phyloP scores from a whole-genome alignment of 2,329 filamentous ascomycete species.

The Aspergillus ustus region DNA sequence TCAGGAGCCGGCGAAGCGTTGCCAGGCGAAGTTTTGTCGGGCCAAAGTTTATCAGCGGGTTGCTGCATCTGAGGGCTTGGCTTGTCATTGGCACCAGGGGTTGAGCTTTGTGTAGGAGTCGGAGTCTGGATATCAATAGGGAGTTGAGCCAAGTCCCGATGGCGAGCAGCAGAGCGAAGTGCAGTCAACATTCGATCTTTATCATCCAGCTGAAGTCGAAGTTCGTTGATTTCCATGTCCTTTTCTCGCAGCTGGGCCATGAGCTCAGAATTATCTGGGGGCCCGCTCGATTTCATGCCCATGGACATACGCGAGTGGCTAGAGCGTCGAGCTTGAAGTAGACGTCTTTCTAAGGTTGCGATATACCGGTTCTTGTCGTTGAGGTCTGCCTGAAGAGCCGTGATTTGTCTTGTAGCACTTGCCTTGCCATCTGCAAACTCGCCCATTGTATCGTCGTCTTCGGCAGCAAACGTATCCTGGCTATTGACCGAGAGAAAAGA shows the following conservation, averaged over 20 bases:
- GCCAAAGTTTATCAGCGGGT: neutral
- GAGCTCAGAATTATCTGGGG: conserved; percentile 79
- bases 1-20: conserved; percentile 31
- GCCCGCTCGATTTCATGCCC: conserved; percentile 67
- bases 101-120: conserved; percentile 13
- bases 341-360: conserved; percentile 84
- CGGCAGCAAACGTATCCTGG: conserved; percentile 44
- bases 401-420: conserved; percentile 80
- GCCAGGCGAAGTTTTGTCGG: conserved; percentile 18
- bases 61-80: conserved; percentile 34
- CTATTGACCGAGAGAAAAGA: conserved; percentile 68
- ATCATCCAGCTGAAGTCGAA: conserved; percentile 88
- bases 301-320: conserved; percentile 87
- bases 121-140: conserved; percentile 38
- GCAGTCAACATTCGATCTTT: conserved; percentile 93
- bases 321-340: conserved; percentile 86
- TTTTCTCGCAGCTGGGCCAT: conserved; percentile 79
- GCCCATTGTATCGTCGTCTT: conserved; percentile 72
- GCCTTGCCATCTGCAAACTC: conserved; percentile 88
- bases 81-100: conserved; percentile 35
- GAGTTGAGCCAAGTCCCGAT: conserved; percentile 78
- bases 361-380: conserved; percentile 98
- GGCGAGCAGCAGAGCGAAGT: conserved; percentile 80
- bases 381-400: conserved; percentile 90
- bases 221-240: conserved; percentile 87